Evolutionary conservation across 176 grass and related monocot species (phyloP).

Genomic region (Coix lacrymajobi): DNA sequence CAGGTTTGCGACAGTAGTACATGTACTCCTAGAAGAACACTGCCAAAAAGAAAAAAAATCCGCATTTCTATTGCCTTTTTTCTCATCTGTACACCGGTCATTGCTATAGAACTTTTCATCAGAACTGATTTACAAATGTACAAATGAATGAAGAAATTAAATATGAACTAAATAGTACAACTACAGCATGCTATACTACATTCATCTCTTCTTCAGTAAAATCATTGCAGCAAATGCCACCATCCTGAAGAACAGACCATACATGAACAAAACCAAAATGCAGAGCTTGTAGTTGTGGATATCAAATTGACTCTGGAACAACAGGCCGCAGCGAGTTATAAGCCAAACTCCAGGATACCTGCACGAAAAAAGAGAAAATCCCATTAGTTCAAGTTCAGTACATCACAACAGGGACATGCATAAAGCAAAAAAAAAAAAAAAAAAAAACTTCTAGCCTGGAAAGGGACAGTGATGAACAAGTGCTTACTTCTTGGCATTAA

Average conservation of each 20-base stretch:
- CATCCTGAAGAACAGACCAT: slow-evolving; percentile 78
- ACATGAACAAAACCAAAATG: slow-evolving; percentile 66
- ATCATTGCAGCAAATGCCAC: slow-evolving; percentile 74
- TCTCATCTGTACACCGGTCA: not conserved
- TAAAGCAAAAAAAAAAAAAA: not conserved
- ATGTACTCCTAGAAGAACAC: not conserved
- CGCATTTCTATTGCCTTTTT: not conserved
- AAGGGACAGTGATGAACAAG: not conserved
- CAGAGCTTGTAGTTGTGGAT: slow-evolving; percentile 72
- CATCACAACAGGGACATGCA: not conserved
- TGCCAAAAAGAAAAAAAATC: not conserved
- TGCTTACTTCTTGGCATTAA: slow-evolving; percentile 58
- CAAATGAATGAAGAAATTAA: slow-evolving; percentile 31
- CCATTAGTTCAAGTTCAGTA: not conserved
- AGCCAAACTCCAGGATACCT: slow-evolving; percentile 93
- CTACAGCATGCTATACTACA: not conserved
- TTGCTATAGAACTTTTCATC: not conserved
- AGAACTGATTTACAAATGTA: slow-evolving; percentile 34
- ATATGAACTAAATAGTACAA: slow-evolving; percentile 17
- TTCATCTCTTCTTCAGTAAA: slow-evolving; percentile 69
- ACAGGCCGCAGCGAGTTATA: slow-evolving; percentile 78
- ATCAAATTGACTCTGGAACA: slow-evolving; percentile 41
- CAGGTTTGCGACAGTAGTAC: no score
- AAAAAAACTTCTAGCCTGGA: not conserved
- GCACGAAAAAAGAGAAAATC: not conserved